phyloP scores from a whole-genome alignment of 257 asterid species.

The Ilex asprella region DNA sequence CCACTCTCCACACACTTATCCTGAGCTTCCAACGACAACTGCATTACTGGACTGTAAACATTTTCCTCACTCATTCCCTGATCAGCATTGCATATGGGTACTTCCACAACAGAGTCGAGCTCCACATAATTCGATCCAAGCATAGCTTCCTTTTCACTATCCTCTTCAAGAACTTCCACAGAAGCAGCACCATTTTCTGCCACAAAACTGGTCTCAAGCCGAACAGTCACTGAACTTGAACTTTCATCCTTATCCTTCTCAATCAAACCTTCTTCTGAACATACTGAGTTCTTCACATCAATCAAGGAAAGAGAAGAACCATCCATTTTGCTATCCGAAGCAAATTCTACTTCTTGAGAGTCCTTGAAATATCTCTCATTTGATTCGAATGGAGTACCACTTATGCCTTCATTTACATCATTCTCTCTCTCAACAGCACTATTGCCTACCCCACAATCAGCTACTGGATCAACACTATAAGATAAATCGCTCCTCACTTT shows the following conservation, averaged over 20 bases:
- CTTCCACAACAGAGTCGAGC: slow-evolving; percentile 6
- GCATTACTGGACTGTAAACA: slow-evolving; percentile 9
- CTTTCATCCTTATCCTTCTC: slow-evolving; percentile 17
- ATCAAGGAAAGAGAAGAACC: slow-evolving; percentile 8
- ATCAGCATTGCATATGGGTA: neutral
- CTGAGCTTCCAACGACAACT: slow-evolving; percentile 16
- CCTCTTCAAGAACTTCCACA: slow-evolving; percentile 11
- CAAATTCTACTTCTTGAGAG: slow-evolving; percentile 17
- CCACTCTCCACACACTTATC: slow-evolving; percentile 10
- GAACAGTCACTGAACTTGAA: slow-evolving; percentile 6
- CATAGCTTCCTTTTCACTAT: slow-evolving; percentile 10
- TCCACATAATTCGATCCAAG: slow-evolving; percentile 11
- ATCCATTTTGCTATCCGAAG: slow-evolving; percentile 1
- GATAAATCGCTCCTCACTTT: slow-evolving; percentile 5
- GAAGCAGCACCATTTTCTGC: slow-evolving; percentile 13
- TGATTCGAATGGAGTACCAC: too few relatives aligned
- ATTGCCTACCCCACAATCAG: slow-evolving; percentile 2
- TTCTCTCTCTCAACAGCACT: slow-evolving; percentile 16
- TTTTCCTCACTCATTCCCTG: slow-evolving; percentile 11
- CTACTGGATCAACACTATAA: too few relatives aligned
- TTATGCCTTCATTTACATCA: slow-evolving; percentile 12
- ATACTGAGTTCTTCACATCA: neutral
- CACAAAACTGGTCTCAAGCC: slow-evolving; percentile 8
- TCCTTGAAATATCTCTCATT: too few relatives aligned
- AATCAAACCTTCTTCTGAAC: slow-evolving; percentile 4